These are phyloP conservation scores for Camellia granthamiana DNA, from an alignment of 148 eudicot species.

Conservation along the genomic window DNA sequence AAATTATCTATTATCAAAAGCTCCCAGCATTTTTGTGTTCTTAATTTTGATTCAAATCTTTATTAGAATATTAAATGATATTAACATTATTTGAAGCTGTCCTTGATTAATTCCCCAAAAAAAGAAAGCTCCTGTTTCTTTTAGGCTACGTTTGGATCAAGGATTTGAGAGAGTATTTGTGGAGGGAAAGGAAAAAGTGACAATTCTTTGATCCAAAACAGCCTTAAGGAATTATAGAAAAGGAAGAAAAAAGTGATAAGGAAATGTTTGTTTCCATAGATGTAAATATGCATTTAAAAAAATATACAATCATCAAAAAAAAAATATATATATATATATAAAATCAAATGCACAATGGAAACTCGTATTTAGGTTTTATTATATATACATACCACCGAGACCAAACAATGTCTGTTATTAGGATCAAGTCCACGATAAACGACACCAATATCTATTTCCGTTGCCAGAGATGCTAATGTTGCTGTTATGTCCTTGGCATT, in stretches of 20 bases:
- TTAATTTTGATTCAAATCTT: background rate
- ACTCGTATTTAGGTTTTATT: background rate
- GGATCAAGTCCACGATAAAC: slow-evolving; percentile 97
- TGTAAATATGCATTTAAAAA: too few species aligned
- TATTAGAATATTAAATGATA: background rate
- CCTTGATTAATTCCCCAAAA: background rate
- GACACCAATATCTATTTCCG: slow-evolving; percentile 69
- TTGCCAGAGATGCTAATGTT: slow-evolving; percentile 68
- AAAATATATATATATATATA: background rate
- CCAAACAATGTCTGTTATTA: slow-evolving; percentile 56
- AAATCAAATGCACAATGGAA: background rate
- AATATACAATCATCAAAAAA: background rate
- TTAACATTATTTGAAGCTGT: background rate
- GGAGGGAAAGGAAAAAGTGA: too few species aligned
- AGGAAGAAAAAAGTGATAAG: too few species aligned
- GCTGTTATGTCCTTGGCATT: slow-evolving; percentile 67
- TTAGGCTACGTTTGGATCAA: background rate
- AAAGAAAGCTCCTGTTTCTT: background rate
- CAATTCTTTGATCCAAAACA: too few species aligned
- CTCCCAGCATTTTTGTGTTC: background rate
- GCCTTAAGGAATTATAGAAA: too few species aligned
- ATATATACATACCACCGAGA: slow-evolving; percentile 71
- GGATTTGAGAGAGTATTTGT: too few species aligned
- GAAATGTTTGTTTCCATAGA: too few species aligned
- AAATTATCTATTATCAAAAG: background rate